These are phyloP conservation scores for Usnea hakonensis DNA, from an alignment of 495 filamentous ascomycete species.

Conservation along the genomic window DNA sequence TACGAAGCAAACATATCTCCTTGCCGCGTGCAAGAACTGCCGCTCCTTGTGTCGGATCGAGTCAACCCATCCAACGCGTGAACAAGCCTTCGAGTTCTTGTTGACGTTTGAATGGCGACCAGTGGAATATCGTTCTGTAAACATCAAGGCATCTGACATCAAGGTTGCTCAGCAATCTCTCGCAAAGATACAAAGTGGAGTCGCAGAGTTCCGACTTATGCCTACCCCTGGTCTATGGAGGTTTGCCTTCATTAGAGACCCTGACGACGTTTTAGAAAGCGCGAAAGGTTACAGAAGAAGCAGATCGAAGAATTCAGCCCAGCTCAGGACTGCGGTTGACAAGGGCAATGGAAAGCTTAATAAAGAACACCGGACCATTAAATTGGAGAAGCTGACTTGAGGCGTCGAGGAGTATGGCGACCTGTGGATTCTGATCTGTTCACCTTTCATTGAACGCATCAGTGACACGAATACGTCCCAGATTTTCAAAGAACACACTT, in stretches of 20 bases:
- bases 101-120: not conserved
- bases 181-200: not conserved
- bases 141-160: not conserved
- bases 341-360: not conserved
- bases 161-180: not conserved
- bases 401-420: not conserved
- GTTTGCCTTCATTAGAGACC: not conserved
- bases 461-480: too few species aligned
- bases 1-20: not conserved
- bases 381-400: not conserved
- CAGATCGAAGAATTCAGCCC: not conserved
- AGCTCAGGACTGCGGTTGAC: not conserved
- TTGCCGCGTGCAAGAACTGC: not conserved
- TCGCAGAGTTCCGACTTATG: not conserved
- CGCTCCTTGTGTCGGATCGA: not conserved
- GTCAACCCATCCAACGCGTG: not conserved
- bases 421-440: not conserved
- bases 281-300: not conserved
- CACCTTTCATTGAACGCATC: too few species aligned
- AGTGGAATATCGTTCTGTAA: not conserved
- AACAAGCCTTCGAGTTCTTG: not conserved
- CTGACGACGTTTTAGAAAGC: not conserved
- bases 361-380: not conserved
- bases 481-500: too few species aligned
- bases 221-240: not conserved